Evolutionary conservation across 352 stramenopile species (phyloP), one percentile per base, ranked within the genome.

Genomic region (Aphanomyces stellatus): DNA sequence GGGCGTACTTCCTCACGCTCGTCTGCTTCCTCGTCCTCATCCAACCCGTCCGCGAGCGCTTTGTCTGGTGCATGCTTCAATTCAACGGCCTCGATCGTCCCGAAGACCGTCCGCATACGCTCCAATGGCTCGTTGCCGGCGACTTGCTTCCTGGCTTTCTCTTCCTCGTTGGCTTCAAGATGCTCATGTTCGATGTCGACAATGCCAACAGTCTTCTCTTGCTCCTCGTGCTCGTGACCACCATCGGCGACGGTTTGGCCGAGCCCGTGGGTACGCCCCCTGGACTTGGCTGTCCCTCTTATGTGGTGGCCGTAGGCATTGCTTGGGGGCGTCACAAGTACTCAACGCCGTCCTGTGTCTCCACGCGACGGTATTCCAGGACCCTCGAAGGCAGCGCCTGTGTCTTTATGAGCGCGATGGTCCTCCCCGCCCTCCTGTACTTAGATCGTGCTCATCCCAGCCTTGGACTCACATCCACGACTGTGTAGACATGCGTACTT

Each of bases 71-170:
- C 64, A 93, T 93, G 85, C 74, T 93, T 48, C 85, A 93, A 74
- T 93, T 93, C 74, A 93, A 93, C 74, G 88, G 81, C 53, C 75
- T 92, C 25, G 85, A 92, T 64, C 85, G 83, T 13, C 85, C 85
- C 1, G 85, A 93, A 49, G 85, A 93, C 65, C 79, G 85, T 4
- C 85, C 85, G 33, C 76, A 93, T 74, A 91, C 85, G 71, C 75
- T 93, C 56, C 91, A 89, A 72, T 93, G 85, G 85, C 80, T 93
- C 71, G 84, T 46, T n/a, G 71, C 59, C 8, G 71, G 72, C 46
- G 64, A 77, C 3, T 41, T 60, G 22, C 15, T 56, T 17, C 34
- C 62, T n/a, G 53, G 73, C 53, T 51, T 70, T 65, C 40, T 37
- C 70, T 15, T 75, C 64, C 27, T 77, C 17, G 41, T 57, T 11